Conservation (phyloP, 768 basidiomycete genomes). For the Lactifluus subvellereus region DNA sequence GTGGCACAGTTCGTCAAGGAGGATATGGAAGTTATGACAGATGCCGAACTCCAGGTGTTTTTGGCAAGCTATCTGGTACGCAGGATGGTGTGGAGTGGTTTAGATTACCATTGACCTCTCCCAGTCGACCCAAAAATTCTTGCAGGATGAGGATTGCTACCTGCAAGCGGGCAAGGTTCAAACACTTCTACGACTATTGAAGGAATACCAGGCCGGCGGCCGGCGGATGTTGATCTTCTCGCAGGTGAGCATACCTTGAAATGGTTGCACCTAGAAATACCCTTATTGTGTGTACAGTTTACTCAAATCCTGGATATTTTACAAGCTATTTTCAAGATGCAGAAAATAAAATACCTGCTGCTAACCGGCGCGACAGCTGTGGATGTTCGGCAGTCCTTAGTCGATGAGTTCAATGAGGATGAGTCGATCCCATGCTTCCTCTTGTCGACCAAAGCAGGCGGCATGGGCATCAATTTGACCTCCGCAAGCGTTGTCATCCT, state of each 20-base stretch:
- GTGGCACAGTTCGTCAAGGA: conserved; percentile 85
- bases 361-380: conserved; percentile 93
- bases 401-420: conserved; percentile 92
- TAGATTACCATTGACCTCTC: background rate
- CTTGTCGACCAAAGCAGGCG: conserved; percentile 87
- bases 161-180: conserved; percentile 85
- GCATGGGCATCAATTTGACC: conserved; percentile 95
- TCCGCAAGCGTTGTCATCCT: conserved; percentile 95
- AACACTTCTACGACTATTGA: conserved; percentile 64
- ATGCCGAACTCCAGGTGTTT: conserved; percentile 88
- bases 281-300: conserved; percentile 48
- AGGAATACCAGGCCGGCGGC: conserved; percentile 56
- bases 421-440: conserved; percentile 83
- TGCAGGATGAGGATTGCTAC: conserved; percentile 69
- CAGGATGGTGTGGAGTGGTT: conserved; percentile 1
- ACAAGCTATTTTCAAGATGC: conserved; percentile 69
- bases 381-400: conserved; percentile 85
- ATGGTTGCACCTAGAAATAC: background rate
- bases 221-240: conserved; percentile 92
- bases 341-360: conserved; percentile 67
- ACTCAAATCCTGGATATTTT: conserved; percentile 95
- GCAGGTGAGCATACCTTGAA: conserved; percentile 49
- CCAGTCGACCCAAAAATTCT: conserved; percentile 67
- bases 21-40: conserved; percentile 98
- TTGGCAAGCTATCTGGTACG: conserved; percentile 80